Conservation (phyloP, 2,329 filamentous ascomycete genomes). For the Ophiocordyceps sinensis region DNA sequence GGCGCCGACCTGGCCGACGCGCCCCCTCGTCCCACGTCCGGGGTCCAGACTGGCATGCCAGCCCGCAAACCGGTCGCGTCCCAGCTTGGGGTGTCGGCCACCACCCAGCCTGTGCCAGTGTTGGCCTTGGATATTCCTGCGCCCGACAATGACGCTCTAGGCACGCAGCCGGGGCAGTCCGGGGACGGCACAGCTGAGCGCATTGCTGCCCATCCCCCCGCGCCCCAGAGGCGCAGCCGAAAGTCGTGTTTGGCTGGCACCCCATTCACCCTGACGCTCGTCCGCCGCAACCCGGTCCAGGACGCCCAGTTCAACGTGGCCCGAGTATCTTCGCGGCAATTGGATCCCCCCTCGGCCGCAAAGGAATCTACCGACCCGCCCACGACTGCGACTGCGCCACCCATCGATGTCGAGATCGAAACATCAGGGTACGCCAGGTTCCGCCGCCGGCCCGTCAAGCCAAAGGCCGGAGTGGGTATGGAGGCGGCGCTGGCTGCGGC, state of each 20-base stretch:
- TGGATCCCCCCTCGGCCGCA: conserved; percentile 18
- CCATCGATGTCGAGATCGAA: conserved; percentile 38
- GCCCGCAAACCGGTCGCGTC: conserved; percentile 15
- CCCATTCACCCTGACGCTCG: conserved; percentile 46
- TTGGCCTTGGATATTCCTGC: neutral
- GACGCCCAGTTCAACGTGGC: conserved; percentile 65
- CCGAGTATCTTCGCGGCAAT: conserved; percentile 41
- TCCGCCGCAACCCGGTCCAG: conserved; percentile 57
- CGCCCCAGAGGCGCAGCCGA: conserved; percentile 19
- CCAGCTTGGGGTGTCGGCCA: conserved; percentile 5
- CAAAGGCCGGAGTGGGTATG: conserved; percentile 16
- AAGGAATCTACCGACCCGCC: neutral
- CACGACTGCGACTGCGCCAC: conserved; percentile 7
- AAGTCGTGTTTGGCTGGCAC: conserved; percentile 16
- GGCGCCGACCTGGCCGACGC: conserved; percentile 1
- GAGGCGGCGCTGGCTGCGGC: conserved; percentile 5
- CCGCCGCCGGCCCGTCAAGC: conserved; percentile 29
- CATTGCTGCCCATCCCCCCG: conserved; percentile 16
- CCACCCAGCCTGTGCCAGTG: neutral
- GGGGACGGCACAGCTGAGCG: neutral
- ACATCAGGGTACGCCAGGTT: conserved; percentile 44
- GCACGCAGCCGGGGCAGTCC: neutral
- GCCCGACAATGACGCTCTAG: neutral
- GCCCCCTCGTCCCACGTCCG: conserved; percentile 4
- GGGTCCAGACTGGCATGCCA: conserved; percentile 7